Evolutionary conservation across 2,329 filamentous ascomycete species (phyloP).

Genomic region (Verticillium isaacii): DNA sequence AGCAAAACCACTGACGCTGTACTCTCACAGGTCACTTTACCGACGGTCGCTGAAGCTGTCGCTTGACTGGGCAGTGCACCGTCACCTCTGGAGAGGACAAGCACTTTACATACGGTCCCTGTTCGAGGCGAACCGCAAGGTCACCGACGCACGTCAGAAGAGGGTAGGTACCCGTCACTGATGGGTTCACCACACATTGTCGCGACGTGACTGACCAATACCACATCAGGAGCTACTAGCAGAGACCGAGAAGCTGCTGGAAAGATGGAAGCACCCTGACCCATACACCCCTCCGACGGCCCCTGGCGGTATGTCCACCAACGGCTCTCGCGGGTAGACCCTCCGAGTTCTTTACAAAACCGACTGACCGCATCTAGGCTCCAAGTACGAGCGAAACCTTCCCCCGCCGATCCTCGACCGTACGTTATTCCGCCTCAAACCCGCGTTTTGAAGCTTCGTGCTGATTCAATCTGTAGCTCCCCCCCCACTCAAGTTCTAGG

Average conservation of each 20-base stretch:
- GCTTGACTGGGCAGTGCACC: slow-evolving; percentile 91
- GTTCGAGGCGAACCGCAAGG: slow-evolving; percentile 87
- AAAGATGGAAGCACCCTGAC: slow-evolving; percentile 97
- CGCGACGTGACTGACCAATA: background rate
- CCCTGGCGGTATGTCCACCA: slow-evolving; percentile 70
- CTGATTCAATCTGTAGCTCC: slow-evolving; percentile 32
- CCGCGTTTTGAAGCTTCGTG: background rate
- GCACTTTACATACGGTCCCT: slow-evolving; percentile 92
- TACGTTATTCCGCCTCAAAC: slow-evolving; percentile 41
- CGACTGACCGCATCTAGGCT: slow-evolving; percentile 50
- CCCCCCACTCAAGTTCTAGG: slow-evolving; percentile 43
- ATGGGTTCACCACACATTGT: background rate
- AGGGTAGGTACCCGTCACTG: slow-evolving; percentile 50
- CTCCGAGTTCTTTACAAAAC: background rate
- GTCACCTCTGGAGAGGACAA: slow-evolving; percentile 91
- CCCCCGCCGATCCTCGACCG: slow-evolving; percentile 74
- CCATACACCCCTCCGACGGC: slow-evolving; percentile 86
- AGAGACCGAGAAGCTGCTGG: slow-evolving; percentile 82
- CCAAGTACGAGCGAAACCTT: slow-evolving; percentile 93
- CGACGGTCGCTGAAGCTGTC: slow-evolving; percentile 88
- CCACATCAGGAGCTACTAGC: slow-evolving; percentile 66
- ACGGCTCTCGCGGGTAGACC: background rate
- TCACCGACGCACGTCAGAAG: slow-evolving; percentile 81
- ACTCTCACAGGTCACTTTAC: slow-evolving; percentile 64
- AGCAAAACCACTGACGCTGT: background rate